phyloP scores from a whole-genome alignment of 176 grass and related monocot species.

The Chrysopogon serrulatus region DNA sequence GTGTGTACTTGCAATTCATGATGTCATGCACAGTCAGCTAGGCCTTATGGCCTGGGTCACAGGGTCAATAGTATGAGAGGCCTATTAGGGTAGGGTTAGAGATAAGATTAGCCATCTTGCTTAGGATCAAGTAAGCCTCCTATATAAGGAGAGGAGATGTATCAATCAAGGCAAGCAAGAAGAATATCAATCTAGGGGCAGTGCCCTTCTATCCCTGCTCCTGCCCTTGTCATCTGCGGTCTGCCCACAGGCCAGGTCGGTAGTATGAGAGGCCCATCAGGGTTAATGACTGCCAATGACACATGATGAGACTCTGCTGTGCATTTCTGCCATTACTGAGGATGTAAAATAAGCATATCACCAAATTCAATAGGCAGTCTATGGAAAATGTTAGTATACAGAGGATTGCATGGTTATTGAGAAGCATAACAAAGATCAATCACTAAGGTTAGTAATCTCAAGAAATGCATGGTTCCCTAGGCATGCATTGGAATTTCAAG shows the following conservation, averaged over 20 bases:
- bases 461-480: not conserved
- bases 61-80: not conserved
- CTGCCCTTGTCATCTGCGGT: not conserved
- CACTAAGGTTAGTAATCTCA: not conserved
- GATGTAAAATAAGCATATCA: not conserved
- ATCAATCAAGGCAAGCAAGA: not conserved
- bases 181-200: not conserved
- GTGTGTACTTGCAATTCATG: not conserved
- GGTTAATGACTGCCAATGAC: not conserved
- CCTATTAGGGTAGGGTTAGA: not conserved
- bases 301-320: not conserved
- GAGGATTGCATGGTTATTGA: not conserved
- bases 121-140: not conserved
- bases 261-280: not conserved
- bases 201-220: not conserved
- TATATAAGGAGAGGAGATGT: not conserved
- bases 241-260: not conserved
- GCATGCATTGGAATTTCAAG: not conserved
- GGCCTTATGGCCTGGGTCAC: not conserved
- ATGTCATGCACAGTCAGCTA: not conserved
- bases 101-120: not conserved
- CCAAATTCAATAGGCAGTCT: not conserved
- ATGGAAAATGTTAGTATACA: not conserved
- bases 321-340: not conserved
- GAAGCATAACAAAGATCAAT: not conserved